A percentile compares a stretch with the other conserved stretches of the same genome.
Conservation (phyloP, 2,329 filamentous ascomycete species). For the Botrytis hyacinthi region DNA sequence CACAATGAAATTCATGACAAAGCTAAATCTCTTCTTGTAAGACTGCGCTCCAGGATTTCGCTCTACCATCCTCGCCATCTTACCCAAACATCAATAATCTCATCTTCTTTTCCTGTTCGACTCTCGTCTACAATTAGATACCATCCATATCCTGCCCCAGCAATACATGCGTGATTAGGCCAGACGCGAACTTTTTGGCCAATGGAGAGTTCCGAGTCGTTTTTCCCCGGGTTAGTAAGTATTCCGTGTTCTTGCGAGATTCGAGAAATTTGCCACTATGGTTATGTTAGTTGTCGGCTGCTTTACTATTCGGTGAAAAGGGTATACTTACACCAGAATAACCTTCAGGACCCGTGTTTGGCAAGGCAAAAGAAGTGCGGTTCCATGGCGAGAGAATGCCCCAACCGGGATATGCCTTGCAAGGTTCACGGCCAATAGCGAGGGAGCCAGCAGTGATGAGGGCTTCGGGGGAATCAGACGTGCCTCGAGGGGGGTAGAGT, state of each 20-base stretch:
- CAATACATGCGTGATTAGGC: constrained; percentile 81
- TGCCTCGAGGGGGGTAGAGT: constrained; percentile 60
- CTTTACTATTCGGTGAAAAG: not conserved
- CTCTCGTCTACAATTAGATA: constrained; percentile 72
- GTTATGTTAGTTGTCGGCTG: not conserved
- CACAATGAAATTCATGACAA: constrained; percentile 6
- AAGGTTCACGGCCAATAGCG: constrained; percentile 70
- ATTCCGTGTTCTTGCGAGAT: constrained; percentile 80
- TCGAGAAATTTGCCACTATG: constrained; percentile 62
- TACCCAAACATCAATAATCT: constrained; percentile 73
- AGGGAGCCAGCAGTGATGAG: constrained; percentile 68
- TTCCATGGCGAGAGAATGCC: constrained; percentile 65
- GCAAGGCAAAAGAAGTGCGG: constrained; percentile 24
- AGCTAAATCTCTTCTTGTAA: not conserved
- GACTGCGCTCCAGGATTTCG: not conserved
- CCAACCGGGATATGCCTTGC: constrained; percentile 69
- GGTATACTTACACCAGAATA: constrained; percentile 13
- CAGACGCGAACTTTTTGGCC: constrained; percentile 70
- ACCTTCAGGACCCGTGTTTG: constrained; percentile 15
- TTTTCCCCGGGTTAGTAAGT: constrained; percentile 55
- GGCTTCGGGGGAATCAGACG: constrained; percentile 53
- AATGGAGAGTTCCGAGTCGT: constrained; percentile 51
- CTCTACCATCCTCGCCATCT: constrained; percentile 67
- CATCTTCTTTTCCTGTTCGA: constrained; percentile 51
- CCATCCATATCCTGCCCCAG: constrained; percentile 67